A percentile compares a stretch with the other conserved stretches of the same genome.
phyloP scores from a whole-genome alignment of 371 early-diverging fungal species.

The Mucor piriformis region DNA sequence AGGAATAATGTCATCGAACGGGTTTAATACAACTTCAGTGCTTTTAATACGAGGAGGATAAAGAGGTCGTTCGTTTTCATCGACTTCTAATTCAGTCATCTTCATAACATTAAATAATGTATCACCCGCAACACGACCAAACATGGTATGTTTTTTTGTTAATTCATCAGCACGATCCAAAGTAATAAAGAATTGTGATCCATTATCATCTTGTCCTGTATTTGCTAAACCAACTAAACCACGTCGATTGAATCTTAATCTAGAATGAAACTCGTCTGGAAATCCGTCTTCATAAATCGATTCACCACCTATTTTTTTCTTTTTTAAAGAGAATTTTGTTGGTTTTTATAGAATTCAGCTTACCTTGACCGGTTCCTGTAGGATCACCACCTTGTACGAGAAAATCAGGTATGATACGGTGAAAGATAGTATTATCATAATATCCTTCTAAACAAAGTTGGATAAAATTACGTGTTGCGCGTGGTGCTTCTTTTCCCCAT shows the following conservation, averaged over 20 bases:
- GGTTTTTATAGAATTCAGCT: background rate
- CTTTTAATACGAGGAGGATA: slow-evolving; percentile 75
- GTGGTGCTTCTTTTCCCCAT: slow-evolving; percentile 93
- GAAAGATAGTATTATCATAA: slow-evolving; percentile 87
- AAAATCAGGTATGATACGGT: slow-evolving; percentile 85
- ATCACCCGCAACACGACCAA: slow-evolving; percentile 93
- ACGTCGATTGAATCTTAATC: slow-evolving; percentile 85
- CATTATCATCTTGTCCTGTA: slow-evolving; percentile 77
- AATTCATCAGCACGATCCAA: slow-evolving; percentile 86
- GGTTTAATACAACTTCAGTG: slow-evolving; percentile 79
- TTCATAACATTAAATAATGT: slow-evolving; percentile 90
- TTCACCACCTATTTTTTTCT: slow-evolving; percentile 88
- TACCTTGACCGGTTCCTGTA: slow-evolving; percentile 77
- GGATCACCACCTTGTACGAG: slow-evolving; percentile 99
- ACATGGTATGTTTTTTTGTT: slow-evolving; percentile 86
- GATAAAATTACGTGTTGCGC: slow-evolving; percentile 90
- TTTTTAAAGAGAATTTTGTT: slow-evolving; percentile 1
- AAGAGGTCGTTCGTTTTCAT: slow-evolving; percentile 79
- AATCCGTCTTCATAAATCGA: slow-evolving; percentile 86
- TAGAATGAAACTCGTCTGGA: slow-evolving; percentile 89
- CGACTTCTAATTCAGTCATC: slow-evolving; percentile 81
- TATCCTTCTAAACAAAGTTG: slow-evolving; percentile 86
- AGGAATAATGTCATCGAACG: slow-evolving; percentile 91
- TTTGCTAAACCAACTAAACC: slow-evolving; percentile 94
- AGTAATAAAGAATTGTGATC: slow-evolving; percentile 94